These are phyloP conservation scores for Backusella mclennaniae DNA, from an alignment of 192 early-diverging fungal species.

Conservation along the genomic window DNA sequence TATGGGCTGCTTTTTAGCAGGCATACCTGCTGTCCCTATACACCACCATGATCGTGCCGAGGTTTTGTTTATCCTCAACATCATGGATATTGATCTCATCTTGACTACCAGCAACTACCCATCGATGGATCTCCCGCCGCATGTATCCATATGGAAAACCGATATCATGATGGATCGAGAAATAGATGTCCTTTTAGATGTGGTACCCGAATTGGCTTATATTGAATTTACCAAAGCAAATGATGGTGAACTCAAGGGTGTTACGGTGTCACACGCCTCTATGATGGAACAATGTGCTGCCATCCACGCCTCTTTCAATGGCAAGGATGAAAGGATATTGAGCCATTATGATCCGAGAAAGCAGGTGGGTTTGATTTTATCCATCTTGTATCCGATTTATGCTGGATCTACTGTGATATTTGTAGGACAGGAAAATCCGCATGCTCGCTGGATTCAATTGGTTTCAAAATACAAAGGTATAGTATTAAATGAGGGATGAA, in stretches of 20 bases:
- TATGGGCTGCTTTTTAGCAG: conserved; percentile 76
- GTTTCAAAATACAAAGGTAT: conserved; percentile 66
- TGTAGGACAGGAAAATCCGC: conserved; percentile 53
- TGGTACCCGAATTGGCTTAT: conserved; percentile 69
- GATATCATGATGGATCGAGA: conserved; percentile 52
- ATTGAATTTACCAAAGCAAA: conserved; percentile 83
- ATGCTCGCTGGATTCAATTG: conserved; percentile 66
- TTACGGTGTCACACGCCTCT: conserved; percentile 68
- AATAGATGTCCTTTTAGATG: not conserved
- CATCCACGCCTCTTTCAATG: not conserved
- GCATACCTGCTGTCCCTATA: conserved; percentile 80
- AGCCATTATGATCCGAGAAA: conserved; percentile 75
- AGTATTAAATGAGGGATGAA: not conserved
- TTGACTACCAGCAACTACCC: conserved; percentile 63
- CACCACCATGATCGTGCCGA: conserved; percentile 76
- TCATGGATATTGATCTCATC: conserved; percentile 61
- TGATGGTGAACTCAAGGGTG: conserved; percentile 81
- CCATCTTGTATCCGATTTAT: conserved; percentile 63
- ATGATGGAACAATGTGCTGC: conserved; percentile 45
- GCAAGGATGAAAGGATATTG: conserved; percentile 36
- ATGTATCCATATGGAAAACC: conserved; percentile 71
- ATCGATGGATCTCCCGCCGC: conserved; percentile 45
- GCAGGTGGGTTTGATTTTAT: conserved; percentile 71
- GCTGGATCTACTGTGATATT: conserved; percentile 67
- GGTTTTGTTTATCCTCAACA: conserved; percentile 68